Percentiles rank a stretch among this genome's conserved stretches.
phyloP scores from a whole-genome alignment of 2,329 filamentous ascomycete species.

The Neonectria sp. region DNA sequence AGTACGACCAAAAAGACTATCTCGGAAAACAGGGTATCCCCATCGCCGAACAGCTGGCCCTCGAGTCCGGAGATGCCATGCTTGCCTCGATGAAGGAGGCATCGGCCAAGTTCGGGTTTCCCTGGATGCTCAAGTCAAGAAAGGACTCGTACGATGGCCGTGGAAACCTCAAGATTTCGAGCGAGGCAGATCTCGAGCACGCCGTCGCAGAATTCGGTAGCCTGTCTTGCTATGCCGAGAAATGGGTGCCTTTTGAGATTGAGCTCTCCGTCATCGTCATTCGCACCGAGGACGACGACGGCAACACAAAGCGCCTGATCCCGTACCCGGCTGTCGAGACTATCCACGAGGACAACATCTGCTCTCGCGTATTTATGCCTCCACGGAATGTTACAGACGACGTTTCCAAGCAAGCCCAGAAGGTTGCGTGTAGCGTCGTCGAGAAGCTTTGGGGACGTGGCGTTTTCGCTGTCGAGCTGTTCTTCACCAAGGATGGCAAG shows the following conservation, averaged over 20 bases:
- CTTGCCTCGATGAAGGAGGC: slow-evolving; percentile 74
- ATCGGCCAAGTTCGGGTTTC: slow-evolving; percentile 79
- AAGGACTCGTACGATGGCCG: slow-evolving; percentile 95
- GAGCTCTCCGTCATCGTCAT: slow-evolving; percentile 97
- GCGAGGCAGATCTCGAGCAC: slow-evolving; percentile 65
- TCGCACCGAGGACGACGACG: slow-evolving; percentile 81
- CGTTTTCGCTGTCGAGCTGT: slow-evolving; percentile 97
- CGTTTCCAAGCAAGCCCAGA: slow-evolving; percentile 77
- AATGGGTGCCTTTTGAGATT: slow-evolving; percentile 87
- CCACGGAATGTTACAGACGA: slow-evolving; percentile 77
- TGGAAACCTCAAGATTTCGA: slow-evolving; percentile 70
- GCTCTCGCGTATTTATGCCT: slow-evolving; percentile 91
- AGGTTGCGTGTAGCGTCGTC: slow-evolving; percentile 85
- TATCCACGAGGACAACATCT: slow-evolving; percentile 94
- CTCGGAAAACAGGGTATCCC: slow-evolving; percentile 78
- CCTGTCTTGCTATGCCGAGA: slow-evolving; percentile 87
- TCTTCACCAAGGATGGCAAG: slow-evolving; percentile 80
- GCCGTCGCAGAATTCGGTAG: slow-evolving; percentile 79
- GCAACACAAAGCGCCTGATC: slow-evolving; percentile 65
- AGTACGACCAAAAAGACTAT: slow-evolving; percentile 90
- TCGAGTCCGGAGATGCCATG: slow-evolving; percentile 70
- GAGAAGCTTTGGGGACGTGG: slow-evolving; percentile 88
- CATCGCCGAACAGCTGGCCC: slow-evolving; percentile 78
- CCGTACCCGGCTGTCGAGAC: slow-evolving; percentile 95
- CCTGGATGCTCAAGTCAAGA: slow-evolving; percentile 93